Evolutionary conservation across 345 rosid species (phyloP).

Genomic region (Raphanus sativus): DNA sequence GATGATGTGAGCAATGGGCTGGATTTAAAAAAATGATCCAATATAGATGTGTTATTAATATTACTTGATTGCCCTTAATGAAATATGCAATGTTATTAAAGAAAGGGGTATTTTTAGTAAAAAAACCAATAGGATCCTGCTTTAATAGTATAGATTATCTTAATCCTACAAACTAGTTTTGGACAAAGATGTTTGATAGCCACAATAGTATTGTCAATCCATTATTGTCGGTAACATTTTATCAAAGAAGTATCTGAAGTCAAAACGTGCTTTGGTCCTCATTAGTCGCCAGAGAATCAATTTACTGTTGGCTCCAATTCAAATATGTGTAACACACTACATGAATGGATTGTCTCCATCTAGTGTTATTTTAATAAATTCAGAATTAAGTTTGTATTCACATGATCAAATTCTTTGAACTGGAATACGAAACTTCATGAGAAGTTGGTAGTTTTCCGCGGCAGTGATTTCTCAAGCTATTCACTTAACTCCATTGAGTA

Average conservation of each 20-base stretch:
- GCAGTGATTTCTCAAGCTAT: constrained; percentile 16
- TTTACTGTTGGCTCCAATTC: background rate
- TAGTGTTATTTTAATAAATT: background rate
- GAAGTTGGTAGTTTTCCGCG: background rate
- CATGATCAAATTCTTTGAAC: constrained; percentile 5
- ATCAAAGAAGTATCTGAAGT: background rate
- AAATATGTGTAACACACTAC: background rate
- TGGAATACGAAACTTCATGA: background rate
- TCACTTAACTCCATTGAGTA: constrained; percentile 37
- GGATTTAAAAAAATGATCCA: too few relatives aligned
- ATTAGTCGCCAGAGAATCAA: background rate
- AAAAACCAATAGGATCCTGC: too few relatives aligned
- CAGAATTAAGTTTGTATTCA: background rate
- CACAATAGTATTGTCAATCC: background rate
- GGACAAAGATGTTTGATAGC: background rate
- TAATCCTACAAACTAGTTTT: background rate
- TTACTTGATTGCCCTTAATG: too few relatives aligned
- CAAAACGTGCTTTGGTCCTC: background rate
- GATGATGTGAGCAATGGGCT: too few relatives aligned
- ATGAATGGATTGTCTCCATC: background rate
- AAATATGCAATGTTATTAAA: too few relatives aligned
- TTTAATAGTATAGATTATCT: too few relatives aligned
- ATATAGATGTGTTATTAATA: too few relatives aligned
- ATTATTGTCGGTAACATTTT: background rate
- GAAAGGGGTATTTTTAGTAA: too few relatives aligned